A percentile compares a stretch with the other conserved stretches of the same genome.
Evolutionary conservation across 2,329 filamentous ascomycete species (phyloP).

Genomic region (Aspergillus eucalypticola): DNA sequence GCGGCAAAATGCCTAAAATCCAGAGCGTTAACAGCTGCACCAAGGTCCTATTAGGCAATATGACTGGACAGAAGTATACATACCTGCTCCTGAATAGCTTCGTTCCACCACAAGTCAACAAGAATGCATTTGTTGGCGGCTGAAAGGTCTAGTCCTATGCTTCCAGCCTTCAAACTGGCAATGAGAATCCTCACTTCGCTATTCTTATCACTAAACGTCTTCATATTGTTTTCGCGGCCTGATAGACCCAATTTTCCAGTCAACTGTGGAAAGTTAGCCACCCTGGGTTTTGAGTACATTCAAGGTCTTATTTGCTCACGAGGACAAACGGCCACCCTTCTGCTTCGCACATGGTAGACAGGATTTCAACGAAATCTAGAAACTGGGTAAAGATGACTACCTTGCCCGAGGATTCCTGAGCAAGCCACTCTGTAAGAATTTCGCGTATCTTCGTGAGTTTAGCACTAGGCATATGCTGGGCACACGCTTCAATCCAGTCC

Average conservation of each 20-base stretch:
- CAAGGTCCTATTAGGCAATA: constrained; percentile 11
- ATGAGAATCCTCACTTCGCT: constrained; percentile 51
- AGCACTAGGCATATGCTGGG: constrained; percentile 36
- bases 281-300: too few species aligned
- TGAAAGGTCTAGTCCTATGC: constrained; percentile 60
- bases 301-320: constrained; percentile 7
- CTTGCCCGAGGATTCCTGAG: constrained; percentile 52
- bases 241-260: constrained; percentile 51
- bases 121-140: constrained; percentile 61
- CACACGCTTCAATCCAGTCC: constrained; percentile 31
- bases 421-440: constrained; percentile 42
- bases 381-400: constrained; percentile 64
- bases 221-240: constrained; percentile 49
- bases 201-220: constrained; percentile 46
- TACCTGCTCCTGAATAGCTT: constrained; percentile 61
- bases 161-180: constrained; percentile 59
- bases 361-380: constrained; percentile 53
- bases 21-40: neutral
- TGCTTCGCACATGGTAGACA: constrained; percentile 51
- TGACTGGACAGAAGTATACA: neutral
- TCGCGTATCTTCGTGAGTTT: constrained; percentile 42
- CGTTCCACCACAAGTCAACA: constrained; percentile 64
- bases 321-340: constrained; percentile 49
- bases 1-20: constrained; percentile 52
- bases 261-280: constrained; percentile 32